A percentile compares a stretch with the other conserved stretches of the same genome.
phyloP scores from a whole-genome alignment of 2,329 filamentous ascomycete species.

The Bertia moriformis region DNA sequence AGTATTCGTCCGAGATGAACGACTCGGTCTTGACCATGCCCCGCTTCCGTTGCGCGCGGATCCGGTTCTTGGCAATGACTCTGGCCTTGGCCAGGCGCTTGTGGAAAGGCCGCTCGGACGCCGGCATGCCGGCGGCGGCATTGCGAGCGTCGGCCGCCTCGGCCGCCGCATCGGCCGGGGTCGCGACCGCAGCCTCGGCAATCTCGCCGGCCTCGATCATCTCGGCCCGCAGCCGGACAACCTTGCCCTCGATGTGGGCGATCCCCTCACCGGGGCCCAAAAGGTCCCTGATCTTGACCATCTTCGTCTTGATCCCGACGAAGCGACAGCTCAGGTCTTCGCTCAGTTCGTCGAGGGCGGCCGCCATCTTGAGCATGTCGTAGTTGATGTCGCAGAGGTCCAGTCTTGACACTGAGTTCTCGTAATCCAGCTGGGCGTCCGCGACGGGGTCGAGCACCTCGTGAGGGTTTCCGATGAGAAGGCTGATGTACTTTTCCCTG shows the following conservation, averaged over 20 bases:
- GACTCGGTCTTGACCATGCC: conserved; percentile 56
- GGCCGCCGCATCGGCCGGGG: no score
- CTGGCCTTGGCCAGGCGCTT: no score
- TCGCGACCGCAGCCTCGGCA: no score
- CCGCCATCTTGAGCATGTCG: conserved; percentile 60
- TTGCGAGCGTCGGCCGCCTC: not conserved
- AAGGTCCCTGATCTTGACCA: conserved; percentile 30
- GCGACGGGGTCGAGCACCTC: conserved; percentile 70
- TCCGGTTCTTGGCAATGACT: no score
- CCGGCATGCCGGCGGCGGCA: no score
- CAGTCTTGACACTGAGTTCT: conserved; percentile 57
- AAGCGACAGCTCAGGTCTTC: conserved; percentile 40
- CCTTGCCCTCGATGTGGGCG: conserved; percentile 27
- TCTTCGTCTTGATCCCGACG: conserved; percentile 32
- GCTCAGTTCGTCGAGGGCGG: conserved; percentile 53
- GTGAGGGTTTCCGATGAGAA: conserved; percentile 81
- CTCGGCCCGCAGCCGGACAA: conserved; percentile 29
- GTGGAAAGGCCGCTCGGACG: no score
- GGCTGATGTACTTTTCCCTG: conserved; percentile 91
- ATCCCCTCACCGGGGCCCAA: conserved; percentile 36
- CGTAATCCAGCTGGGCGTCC: conserved; percentile 61
- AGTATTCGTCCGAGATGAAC: conserved; percentile 52
- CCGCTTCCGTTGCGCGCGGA: conserved; percentile 52
- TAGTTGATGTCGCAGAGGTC: conserved; percentile 67
- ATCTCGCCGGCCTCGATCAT: no score